These are phyloP conservation scores for Monosporozyma unispora DNA, from an alignment of 805 yeast genomes.

Conservation along the genomic window DNA sequence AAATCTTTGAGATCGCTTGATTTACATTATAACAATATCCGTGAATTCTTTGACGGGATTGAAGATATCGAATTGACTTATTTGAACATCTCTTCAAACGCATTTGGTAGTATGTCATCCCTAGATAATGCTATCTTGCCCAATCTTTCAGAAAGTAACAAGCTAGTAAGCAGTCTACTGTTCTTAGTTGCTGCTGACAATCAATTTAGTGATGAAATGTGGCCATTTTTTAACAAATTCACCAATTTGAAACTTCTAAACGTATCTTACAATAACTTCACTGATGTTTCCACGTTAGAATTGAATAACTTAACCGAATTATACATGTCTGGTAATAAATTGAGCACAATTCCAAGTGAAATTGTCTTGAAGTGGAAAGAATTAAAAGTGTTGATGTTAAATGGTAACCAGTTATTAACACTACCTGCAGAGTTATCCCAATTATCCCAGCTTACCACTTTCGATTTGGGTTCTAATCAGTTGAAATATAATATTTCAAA, in stretches of 20 bases:
- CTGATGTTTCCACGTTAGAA: slow-evolving; percentile 74
- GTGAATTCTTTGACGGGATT: slow-evolving; percentile 54
- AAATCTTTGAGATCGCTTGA: slow-evolving; percentile 58
- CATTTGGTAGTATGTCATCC: slow-evolving; percentile 34
- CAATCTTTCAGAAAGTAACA: slow-evolving; percentile 31
- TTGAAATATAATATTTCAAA: slow-evolving; percentile 87
- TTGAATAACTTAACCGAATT: slow-evolving; percentile 51
- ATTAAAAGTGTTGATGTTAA: slow-evolving; percentile 56
- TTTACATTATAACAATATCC: slow-evolving; percentile 75
- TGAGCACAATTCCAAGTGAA: slow-evolving; percentile 76
- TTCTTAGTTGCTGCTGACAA: slow-evolving; percentile 72
- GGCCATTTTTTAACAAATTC: slow-evolving; percentile 56
- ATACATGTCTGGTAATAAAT: slow-evolving; percentile 73
- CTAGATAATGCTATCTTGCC: slow-evolving; percentile 34
- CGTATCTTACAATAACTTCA: slow-evolving; percentile 72
- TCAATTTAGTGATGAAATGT: slow-evolving; percentile 66
- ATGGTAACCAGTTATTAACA: slow-evolving; percentile 77
- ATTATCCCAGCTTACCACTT: slow-evolving; percentile 49
- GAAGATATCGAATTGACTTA: slow-evolving; percentile 54
- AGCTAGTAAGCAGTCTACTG: slow-evolving; percentile 42
- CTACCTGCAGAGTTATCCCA: slow-evolving; percentile 83
- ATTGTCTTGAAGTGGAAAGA: slow-evolving; percentile 55
- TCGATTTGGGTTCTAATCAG: slow-evolving; percentile 88
- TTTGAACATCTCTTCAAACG: slow-evolving; percentile 68
- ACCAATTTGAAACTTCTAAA: slow-evolving; percentile 54